These are phyloP conservation scores for Fomitiporia mediterranea DNA, from an alignment of 1,284 basidiomycete genomes.

Conservation along the genomic window DNA sequence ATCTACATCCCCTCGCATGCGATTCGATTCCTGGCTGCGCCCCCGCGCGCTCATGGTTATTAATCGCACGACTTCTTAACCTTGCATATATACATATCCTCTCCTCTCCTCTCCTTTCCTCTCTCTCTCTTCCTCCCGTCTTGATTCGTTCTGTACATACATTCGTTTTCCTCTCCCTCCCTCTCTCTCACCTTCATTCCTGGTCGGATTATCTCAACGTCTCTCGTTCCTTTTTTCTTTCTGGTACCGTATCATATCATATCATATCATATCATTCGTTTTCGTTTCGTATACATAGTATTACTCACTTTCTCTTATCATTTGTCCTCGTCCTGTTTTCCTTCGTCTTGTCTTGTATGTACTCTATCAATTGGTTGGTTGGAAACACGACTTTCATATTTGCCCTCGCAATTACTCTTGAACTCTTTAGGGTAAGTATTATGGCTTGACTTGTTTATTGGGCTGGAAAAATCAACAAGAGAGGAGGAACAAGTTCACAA, in stretches of 20 bases:
- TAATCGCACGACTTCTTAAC: too few relatives aligned
- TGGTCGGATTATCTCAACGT: not conserved
- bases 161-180: constrained; percentile 8
- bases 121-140: not conserved
- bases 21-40: too few relatives aligned
- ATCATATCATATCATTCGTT: not conserved
- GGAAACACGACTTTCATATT: too few relatives aligned
- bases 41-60: too few relatives aligned
- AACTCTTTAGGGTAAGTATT: too few relatives aligned
- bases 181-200: not conserved
- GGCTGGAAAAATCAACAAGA: not conserved
- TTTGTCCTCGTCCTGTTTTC: not conserved
- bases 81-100: not conserved
- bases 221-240: not conserved
- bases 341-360: not conserved
- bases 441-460: too few relatives aligned
- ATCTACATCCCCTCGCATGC: too few relatives aligned
- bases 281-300: not conserved
- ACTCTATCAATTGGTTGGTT: not conserved
- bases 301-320: not conserved
- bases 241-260: not conserved
- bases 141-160: not conserved
- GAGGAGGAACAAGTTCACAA: not conserved
- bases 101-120: not conserved
- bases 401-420: too few relatives aligned